Conservation (phyloP, 352 stramenopile genomes). For the Blastocystis sp. region DNA sequence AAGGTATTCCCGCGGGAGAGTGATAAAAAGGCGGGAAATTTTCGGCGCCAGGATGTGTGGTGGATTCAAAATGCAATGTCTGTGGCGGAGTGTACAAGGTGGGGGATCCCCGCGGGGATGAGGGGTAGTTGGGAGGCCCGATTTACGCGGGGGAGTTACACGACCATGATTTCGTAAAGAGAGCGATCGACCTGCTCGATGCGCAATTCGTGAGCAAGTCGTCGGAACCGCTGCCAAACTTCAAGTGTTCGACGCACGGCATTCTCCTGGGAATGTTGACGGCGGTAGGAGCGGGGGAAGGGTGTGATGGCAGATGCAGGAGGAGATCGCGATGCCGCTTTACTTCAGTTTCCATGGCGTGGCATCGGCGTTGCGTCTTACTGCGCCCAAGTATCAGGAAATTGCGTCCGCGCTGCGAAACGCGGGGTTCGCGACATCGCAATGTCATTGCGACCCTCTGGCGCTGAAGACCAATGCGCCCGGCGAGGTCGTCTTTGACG, state of each 20-base stretch:
- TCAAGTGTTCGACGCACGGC: constrained; percentile 75
- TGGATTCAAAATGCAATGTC: constrained; percentile 29
- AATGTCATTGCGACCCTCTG: constrained; percentile 91
- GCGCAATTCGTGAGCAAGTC: constrained; percentile 67
- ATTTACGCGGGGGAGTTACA: constrained; percentile 57
- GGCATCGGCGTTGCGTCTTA: constrained; percentile 79
- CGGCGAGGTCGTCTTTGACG: constrained; percentile 90
- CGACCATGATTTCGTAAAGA: constrained; percentile 59
- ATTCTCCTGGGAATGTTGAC: constrained; percentile 84
- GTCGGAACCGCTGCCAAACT: constrained; percentile 50
- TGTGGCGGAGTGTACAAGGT: constrained; percentile 1
- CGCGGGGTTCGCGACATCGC: constrained; percentile 86
- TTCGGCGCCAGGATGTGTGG: not conserved
- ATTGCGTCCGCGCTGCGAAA: constrained; percentile 76
- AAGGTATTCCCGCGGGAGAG: not conserved
- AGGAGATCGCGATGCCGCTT: constrained; percentile 86
- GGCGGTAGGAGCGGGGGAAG: constrained; percentile 63
- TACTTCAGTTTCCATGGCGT: constrained; percentile 88
- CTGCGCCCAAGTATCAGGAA: constrained; percentile 76
- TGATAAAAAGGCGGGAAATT: constrained; percentile 5
- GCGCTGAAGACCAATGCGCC: constrained; percentile 96
- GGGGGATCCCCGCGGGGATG: not conserved
- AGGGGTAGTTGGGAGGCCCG: constrained; percentile 5
- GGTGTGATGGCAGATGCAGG: constrained; percentile 62
- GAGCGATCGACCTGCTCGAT: constrained; percentile 62